Percentiles rank a stretch among this genome's conserved stretches.
phyloP scores from a whole-genome alignment of 2,329 filamentous ascomycete species.

The Knoxdaviesia capensis region DNA sequence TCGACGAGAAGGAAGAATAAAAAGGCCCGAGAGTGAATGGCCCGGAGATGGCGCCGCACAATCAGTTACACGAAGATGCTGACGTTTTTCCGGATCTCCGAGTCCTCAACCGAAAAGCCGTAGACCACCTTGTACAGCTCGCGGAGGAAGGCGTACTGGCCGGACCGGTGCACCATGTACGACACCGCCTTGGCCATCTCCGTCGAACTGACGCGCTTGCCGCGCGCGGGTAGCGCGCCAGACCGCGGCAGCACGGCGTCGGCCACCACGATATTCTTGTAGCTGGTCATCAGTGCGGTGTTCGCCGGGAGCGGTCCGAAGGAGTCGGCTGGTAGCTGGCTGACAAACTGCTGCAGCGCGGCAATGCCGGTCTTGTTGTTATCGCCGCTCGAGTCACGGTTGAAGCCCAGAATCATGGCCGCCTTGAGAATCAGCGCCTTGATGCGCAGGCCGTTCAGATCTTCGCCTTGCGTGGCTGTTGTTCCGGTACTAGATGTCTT shows the following conservation, averaged over 20 bases:
- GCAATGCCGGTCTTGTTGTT: slow-evolving; percentile 23
- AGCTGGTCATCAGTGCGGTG: slow-evolving; percentile 50
- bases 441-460: slow-evolving; percentile 56
- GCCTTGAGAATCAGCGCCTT: slow-evolving; percentile 69
- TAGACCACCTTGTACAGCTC: slow-evolving; percentile 76
- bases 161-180: slow-evolving; percentile 48
- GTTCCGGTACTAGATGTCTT: slow-evolving; percentile 53
- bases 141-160: slow-evolving; percentile 58
- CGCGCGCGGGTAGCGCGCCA: slow-evolving; percentile 24
- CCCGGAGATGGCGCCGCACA: background rate
- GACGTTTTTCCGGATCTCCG: slow-evolving; percentile 42
- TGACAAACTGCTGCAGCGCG: slow-evolving; percentile 55
- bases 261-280: slow-evolving; percentile 58
- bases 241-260: slow-evolving; percentile 37
- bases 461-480: slow-evolving; percentile 47
- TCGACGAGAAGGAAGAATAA: background rate
- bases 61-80: slow-evolving; percentile 31
- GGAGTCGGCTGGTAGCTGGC: slow-evolving; percentile 51
- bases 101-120: slow-evolving; percentile 65
- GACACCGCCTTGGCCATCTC: slow-evolving; percentile 66
- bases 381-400: slow-evolving; percentile 30
- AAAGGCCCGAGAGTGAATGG: background rate
- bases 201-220: slow-evolving; percentile 40
- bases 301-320: slow-evolving; percentile 61
- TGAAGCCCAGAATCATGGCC: slow-evolving; percentile 67